Base-by-base conservation (phyloP, 73 alveolate species). In the Tetrahymena elliotti region DNA sequence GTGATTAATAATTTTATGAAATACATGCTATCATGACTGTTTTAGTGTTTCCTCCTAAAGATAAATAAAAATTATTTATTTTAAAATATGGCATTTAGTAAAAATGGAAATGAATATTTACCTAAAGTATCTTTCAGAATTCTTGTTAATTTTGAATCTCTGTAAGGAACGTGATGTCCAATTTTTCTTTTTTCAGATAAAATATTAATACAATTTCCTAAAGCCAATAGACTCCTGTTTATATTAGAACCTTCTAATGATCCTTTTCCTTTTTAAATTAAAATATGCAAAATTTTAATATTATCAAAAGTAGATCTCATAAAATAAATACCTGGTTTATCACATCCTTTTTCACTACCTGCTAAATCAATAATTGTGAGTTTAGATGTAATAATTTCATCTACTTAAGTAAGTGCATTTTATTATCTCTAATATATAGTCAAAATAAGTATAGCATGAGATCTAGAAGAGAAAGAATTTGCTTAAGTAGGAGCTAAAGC, bases 71-170 rank as follows among this genome's bases (percentile, higher is more conserved):
- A 40, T 22, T 12, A 4, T 40, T 40, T 12, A 12, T 4, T 40
- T 7, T 8, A 40, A 3, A 40, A 40, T 12, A 40, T 3, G 1
- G 9, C 5, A 4, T 4, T 40, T 40, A n/a, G n/a, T n/a, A n/a
- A n/a, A n/a, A n/a, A n/a, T n/a, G n/a, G 13, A 47, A 4, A 4
- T 47, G 3, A 47, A 2, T 24, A 68, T 22, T 18, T 68, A 68
- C 99, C 99, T 35, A 99, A 94, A 35, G 99, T 98, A 94, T 99
- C 99, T 97, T 98, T 98, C 93, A 99, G 95, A 41, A 98, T 94
- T 93, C 99, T 95, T 9, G 99, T 98, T 94, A 98, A 97, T 96
- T 98, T 98, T 37, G 99, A 98, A 98, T 99, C 99, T 92, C 99
- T 95, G 94, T 97, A 99, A 35, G 99, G 99, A 38, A 99, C 97